phyloP scores from a whole-genome alignment of 768 basidiomycete genomes.

The Solioccasus polychromus region DNA sequence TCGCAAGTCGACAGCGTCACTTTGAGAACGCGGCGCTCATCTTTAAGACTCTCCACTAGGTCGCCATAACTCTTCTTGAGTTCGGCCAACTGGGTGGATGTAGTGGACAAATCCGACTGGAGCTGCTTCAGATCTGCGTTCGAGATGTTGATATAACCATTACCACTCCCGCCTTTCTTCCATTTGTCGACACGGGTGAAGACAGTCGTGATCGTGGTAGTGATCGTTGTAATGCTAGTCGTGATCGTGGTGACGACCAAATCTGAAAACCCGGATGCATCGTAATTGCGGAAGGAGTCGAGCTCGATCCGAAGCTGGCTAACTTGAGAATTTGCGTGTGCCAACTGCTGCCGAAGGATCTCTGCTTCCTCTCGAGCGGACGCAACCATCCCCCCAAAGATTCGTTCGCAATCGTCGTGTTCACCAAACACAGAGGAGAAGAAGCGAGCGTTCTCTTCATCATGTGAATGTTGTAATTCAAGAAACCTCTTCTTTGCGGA shows the following conservation, averaged over 20 bases:
- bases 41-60: not conserved
- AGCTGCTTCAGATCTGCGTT: too few species aligned
- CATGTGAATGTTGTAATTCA: too few species aligned
- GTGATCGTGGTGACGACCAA: not conserved
- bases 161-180: too few species aligned
- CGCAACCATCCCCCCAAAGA: not conserved
- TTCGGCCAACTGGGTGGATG: not conserved
- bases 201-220: too few species aligned
- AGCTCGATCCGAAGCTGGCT: constrained; percentile 1
- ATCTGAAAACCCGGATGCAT: not conserved
- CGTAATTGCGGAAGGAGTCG: not conserved
- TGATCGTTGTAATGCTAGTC: not conserved
- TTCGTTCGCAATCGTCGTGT: not conserved
- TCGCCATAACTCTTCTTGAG: not conserved
- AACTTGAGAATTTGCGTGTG: not conserved
- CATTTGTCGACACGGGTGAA: constrained; percentile 1
- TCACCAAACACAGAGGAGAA: too few species aligned
- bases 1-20: not conserved
- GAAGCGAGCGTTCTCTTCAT: too few species aligned
- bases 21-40: not conserved
- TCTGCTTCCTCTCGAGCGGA: not conserved
- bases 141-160: too few species aligned
- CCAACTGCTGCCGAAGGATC: not conserved
- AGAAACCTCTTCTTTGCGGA: too few species aligned
- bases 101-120: not conserved